A percentile compares a stretch with the other conserved stretches of the same genome.
These are phyloP conservation scores for Lachancea waltii DNA, from an alignment of 805 yeast species.

Conservation along the genomic window DNA sequence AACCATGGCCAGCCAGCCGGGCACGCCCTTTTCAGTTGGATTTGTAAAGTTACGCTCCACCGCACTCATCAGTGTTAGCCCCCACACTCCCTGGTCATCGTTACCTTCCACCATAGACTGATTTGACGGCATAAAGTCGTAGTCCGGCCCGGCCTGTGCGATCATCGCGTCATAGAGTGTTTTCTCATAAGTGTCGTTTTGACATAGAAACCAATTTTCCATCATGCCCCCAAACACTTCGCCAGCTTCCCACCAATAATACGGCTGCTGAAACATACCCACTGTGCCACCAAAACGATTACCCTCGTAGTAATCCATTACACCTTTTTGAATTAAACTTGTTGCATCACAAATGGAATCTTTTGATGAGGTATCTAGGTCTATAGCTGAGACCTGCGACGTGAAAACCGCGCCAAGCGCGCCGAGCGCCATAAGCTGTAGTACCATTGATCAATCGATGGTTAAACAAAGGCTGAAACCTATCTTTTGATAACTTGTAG, in stretches of 20 bases:
- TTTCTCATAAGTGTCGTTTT: constrained; percentile 60
- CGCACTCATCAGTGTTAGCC: constrained; percentile 84
- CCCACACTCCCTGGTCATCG: constrained; percentile 98
- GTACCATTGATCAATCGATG: too few species aligned
- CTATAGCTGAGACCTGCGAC: constrained; percentile 23
- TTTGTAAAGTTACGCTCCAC: constrained; percentile 81
- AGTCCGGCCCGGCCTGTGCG: constrained; percentile 66
- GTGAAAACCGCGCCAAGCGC: constrained; percentile 2
- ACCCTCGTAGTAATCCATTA: constrained; percentile 64
- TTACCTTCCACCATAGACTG: constrained; percentile 93
- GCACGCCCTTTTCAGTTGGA: constrained; percentile 45
- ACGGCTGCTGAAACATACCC: constrained; percentile 64
- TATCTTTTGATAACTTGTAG: too few species aligned
- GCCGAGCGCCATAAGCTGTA: too few species aligned
- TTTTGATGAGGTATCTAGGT: constrained; percentile 35
- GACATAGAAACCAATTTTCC: constrained; percentile 67
- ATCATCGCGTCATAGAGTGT: constrained; percentile 54
- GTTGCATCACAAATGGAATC: constrained; percentile 53
- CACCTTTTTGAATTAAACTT: constrained; percentile 50
- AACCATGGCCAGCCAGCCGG: constrained; percentile 76
- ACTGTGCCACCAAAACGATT: constrained; percentile 54
- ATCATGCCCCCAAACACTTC: constrained; percentile 87
- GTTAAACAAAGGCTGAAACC: too few species aligned
- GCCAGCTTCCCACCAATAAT: constrained; percentile 97
- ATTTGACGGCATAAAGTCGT: constrained; percentile 79